These are phyloP conservation scores for Lodderomyces beijingensis DNA, from an alignment of 1,139 yeast genomes.

Conservation along the genomic window DNA sequence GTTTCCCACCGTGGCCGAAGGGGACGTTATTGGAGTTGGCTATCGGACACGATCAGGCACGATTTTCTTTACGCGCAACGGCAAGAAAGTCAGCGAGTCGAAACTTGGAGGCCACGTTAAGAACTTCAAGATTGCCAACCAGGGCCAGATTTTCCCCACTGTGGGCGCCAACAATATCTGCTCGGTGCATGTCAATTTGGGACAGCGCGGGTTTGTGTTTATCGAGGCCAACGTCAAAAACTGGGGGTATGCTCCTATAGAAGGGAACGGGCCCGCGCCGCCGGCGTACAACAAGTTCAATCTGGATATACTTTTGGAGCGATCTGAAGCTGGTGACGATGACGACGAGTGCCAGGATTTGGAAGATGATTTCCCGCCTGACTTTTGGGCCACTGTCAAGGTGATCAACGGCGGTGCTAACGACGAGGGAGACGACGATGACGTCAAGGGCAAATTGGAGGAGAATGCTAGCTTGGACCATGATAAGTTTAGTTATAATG, in stretches of 20 bases:
- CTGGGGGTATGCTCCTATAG: constrained; percentile 63
- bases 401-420: constrained; percentile 1
- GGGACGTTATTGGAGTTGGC: constrained; percentile 69
- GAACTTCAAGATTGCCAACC: constrained; percentile 32
- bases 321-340: constrained; percentile 51
- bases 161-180: constrained; percentile 52
- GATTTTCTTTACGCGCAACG: constrained; percentile 64
- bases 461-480: constrained; percentile 9
- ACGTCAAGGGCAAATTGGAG: constrained; percentile 3
- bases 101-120: constrained; percentile 66
- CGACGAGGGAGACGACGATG: constrained; percentile 1
- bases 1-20: constrained; percentile 47
- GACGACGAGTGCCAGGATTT: constrained; percentile 23
- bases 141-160: constrained; percentile 47
- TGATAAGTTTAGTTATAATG: constrained; percentile 40
- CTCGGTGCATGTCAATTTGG: constrained; percentile 52
- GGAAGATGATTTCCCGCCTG: constrained; percentile 53
- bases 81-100: constrained; percentile 63
- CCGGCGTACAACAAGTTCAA: constrained; percentile 56
- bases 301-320: constrained; percentile 48
- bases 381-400: constrained; percentile 42
- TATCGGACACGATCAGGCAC: constrained; percentile 58
- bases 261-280: constrained; percentile 60
- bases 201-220: constrained; percentile 55
- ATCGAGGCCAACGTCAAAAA: constrained; percentile 59